A percentile compares a stretch with the other conserved stretches of the same genome.
phyloP scores from a whole-genome alignment of 768 basidiomycete species.

The Exidia glandulosa region DNA sequence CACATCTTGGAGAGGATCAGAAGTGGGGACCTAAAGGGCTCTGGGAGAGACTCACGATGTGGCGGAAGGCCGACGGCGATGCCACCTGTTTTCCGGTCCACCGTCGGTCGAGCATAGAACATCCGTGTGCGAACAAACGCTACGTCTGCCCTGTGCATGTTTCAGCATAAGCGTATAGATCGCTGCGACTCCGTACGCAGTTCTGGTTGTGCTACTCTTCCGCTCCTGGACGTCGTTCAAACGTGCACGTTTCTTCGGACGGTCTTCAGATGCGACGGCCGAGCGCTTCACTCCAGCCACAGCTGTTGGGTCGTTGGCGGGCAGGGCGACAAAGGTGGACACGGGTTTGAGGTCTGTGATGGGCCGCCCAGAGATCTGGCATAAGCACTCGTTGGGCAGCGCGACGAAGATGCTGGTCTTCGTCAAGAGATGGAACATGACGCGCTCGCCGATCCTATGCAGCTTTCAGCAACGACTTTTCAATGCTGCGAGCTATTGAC shows the following conservation, averaged over 20 bases:
- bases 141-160: slow-evolving; percentile 38
- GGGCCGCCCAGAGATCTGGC: slow-evolving; percentile 71
- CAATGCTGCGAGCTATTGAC: slow-evolving; percentile 4
- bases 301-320: neutral
- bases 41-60: slow-evolving; percentile 37
- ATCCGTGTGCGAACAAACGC: slow-evolving; percentile 42
- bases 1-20: slow-evolving; percentile 36
- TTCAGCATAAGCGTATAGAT: neutral
- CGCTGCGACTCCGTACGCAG: neutral
- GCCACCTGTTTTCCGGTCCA: slow-evolving; percentile 34
- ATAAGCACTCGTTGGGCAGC: slow-evolving; percentile 73
- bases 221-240: neutral
- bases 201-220: neutral
- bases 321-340: slow-evolving; percentile 1
- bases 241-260: neutral
- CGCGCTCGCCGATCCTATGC: slow-evolving; percentile 61
- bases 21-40: neutral
- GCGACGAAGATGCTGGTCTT: slow-evolving; percentile 65
- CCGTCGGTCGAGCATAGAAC: slow-evolving; percentile 53
- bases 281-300: neutral
- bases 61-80: slow-evolving; percentile 57
- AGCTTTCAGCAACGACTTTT: no score
- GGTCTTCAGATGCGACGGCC: neutral
- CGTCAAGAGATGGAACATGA: slow-evolving; percentile 68
- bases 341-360: slow-evolving; percentile 35